Base-by-base conservation (phyloP, 805 yeast species). In the Starmerella stigmatis region DNA sequence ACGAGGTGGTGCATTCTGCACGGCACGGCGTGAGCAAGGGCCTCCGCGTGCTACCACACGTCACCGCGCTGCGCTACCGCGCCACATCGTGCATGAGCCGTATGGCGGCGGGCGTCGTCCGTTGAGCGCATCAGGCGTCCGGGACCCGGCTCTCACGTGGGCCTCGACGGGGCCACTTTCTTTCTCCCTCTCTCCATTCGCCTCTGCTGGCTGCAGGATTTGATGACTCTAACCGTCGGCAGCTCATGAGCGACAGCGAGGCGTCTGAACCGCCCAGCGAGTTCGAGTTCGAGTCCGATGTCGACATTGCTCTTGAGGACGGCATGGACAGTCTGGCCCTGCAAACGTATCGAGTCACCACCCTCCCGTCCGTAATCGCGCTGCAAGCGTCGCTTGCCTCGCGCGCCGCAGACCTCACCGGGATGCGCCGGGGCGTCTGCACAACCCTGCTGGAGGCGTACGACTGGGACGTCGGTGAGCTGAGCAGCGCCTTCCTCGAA, bases 1-100 rank as follows among this genome's bases (percentile, higher is more conserved):
- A 41, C 62, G 9, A 48, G 56, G 22, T 61, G 64, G 64, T 64
- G 68, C 47, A 44, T 63, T 15, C 29, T 45, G 15, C 47, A 53
- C 11, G 56, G 55, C 27, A 43, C 47, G 15, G 42, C 50, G 2
- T 47, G 43, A 25, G 23, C 42, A 11, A 8, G 11, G n/a, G n/a
- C n/a, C n/a, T n/a, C n/a, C n/a, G n/a, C n/a, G n/a, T n/a, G n/a
- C n/a, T n/a, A n/a, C n/a, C n/a, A n/a, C n/a, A n/a, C n/a, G n/a
- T n/a, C n/a, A n/a, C n/a, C n/a, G n/a, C n/a, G n/a, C n/a, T n/a
- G n/a, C n/a, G n/a, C n/a, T n/a, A n/a, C n/a, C n/a, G n/a, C n/a
- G n/a, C n/a, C n/a, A n/a, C n/a, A n/a, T n/a, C n/a, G n/a, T n/a
- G n/a, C n/a, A n/a, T n/a, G n/a, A n/a, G n/a, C n/a, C n/a, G n/a